A percentile compares a stretch with the other conserved stretches of the same genome.
Conservation (phyloP, 208 protist species). For the Wallacemonas sp. region DNA sequence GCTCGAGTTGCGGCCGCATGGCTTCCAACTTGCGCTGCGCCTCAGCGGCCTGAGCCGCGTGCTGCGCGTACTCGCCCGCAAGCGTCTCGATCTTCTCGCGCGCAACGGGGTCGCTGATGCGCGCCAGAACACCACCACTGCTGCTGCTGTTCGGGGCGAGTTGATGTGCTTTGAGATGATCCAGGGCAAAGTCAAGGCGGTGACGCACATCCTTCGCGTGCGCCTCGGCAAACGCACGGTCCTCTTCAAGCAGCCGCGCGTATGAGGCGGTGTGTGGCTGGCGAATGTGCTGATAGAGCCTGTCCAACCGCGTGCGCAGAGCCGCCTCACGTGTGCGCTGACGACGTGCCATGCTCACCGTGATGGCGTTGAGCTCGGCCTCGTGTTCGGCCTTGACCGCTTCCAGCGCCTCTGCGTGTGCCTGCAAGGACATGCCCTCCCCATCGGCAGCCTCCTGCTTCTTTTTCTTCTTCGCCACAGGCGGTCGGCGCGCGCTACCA, state of each 20-base stretch:
- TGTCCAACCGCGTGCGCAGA: conserved; percentile 19
- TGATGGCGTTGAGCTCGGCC: conserved; percentile 4
- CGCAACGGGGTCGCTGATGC: conserved; percentile 15
- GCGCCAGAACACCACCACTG: conserved; percentile 9
- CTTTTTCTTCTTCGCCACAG: neutral
- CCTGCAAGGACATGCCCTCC: neutral
- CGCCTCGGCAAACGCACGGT: conserved; percentile 27
- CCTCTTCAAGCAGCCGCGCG: conserved; percentile 31
- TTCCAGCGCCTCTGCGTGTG: neutral
- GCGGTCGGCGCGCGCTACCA: neutral
- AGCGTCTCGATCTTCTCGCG: conserved; percentile 15
- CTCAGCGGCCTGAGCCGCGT: conserved; percentile 11
- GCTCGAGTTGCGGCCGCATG: conserved; percentile 17
- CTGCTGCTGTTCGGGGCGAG: conserved; percentile 12
- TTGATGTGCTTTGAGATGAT: conserved; percentile 24
- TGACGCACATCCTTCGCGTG: conserved; percentile 26
- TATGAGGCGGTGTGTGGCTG: conserved; percentile 42
- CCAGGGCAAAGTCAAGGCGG: conserved; percentile 42
- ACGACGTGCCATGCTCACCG: neutral
- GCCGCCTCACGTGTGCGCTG: conserved; percentile 7
- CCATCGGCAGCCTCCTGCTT: neutral
- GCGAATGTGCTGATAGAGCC: conserved; percentile 42
- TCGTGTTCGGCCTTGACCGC: conserved; percentile 8
- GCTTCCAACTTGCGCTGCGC: conserved; percentile 13
- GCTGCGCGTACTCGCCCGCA: conserved; percentile 21